These are phyloP conservation scores for Cyberlindnera xylosilytica DNA, from an alignment of 805 yeast species.

Conservation along the genomic window DNA sequence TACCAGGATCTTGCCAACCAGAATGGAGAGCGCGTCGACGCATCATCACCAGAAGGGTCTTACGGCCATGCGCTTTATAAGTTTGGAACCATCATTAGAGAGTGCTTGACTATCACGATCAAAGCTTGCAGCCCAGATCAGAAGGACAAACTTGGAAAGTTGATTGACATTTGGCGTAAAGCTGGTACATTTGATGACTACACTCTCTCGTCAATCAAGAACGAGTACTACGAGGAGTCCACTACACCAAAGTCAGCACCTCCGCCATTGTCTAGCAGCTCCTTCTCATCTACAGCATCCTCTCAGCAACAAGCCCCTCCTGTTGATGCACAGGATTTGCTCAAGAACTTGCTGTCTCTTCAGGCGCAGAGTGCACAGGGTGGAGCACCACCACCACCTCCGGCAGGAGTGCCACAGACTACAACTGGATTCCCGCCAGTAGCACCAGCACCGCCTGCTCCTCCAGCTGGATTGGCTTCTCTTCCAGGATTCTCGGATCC, in stretches of 20 bases:
- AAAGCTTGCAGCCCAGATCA: conserved; percentile 53
- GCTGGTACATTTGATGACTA: conserved; percentile 70
- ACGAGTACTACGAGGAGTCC: conserved; percentile 51
- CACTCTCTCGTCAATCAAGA: conserved; percentile 51
- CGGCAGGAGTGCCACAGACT: no score
- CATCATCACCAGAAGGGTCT: conserved; percentile 63
- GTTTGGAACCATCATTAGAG: conserved; percentile 61
- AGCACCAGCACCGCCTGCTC: conserved; percentile 4
- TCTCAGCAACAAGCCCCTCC: conserved; percentile 17
- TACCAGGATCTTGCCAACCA: conserved; percentile 72
- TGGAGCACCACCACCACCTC: no score
- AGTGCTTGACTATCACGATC: conserved; percentile 60
- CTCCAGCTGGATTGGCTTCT: conserved; percentile 1
- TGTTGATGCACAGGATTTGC: conserved; percentile 55
- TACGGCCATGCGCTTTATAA: conserved; percentile 69
- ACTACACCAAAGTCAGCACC: conserved; percentile 63
- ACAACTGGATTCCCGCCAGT: no score
- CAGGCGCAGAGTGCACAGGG: conserved; percentile 2
- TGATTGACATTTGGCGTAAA: conserved; percentile 90
- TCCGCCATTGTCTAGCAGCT: conserved; percentile 11
- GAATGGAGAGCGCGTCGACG: conserved; percentile 43
- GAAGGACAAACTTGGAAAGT: conserved; percentile 72
- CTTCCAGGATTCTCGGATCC: background rate
- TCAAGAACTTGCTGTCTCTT: conserved; percentile 66
- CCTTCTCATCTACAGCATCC: conserved; percentile 35